A percentile compares a stretch with the other conserved stretches of the same genome.
Evolutionary conservation across 768 basidiomycete species (phyloP).

Genomic region (Nevesoporus exiguus): DNA sequence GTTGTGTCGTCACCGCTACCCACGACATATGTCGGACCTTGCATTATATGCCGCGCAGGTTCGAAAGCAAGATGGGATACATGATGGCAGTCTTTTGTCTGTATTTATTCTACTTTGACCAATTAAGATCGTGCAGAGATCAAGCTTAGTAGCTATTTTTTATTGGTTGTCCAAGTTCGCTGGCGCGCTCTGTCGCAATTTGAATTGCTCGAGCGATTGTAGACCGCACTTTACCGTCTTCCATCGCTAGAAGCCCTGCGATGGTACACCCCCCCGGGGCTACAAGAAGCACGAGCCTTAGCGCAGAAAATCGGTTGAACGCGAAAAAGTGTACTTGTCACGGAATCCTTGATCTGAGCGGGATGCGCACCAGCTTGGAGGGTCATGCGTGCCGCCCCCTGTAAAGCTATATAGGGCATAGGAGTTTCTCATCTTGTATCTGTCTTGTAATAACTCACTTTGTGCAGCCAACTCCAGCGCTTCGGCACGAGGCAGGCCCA

Average conservation of each 20-base stretch:
- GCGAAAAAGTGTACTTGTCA: conserved; percentile 69
- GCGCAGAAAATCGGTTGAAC: background rate
- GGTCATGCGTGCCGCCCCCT: conserved; percentile 96
- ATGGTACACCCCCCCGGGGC: conserved; percentile 99
- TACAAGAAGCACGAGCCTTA: conserved; percentile 30
- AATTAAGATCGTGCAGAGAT: background rate
- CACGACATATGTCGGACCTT: conserved; percentile 35
- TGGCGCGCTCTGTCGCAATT: conserved; percentile 85
- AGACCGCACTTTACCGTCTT: conserved; percentile 89
- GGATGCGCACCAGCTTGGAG: conserved; percentile 88
- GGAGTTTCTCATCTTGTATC: background rate
- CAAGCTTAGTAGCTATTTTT: conserved; percentile 39
- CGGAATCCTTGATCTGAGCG: conserved; percentile 94
- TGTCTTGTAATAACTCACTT: conserved; percentile 49
- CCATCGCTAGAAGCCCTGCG: conserved; percentile 91
- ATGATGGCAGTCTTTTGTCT: conserved; percentile 3
- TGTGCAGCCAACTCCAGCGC: conserved; percentile 94
- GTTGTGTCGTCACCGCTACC: conserved; percentile 30
- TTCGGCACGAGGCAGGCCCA: conserved; percentile 93
- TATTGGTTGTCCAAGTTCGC: conserved; percentile 71
- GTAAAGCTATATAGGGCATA: conserved; percentile 58
- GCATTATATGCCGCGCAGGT: conserved; percentile 24
- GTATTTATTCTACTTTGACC: background rate
- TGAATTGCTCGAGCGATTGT: conserved; percentile 96
- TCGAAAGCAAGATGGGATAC: conserved; percentile 38